Base-by-base conservation (phyloP, 2,329 filamentous ascomycete species). In the Trichophyton verrucosum region DNA sequence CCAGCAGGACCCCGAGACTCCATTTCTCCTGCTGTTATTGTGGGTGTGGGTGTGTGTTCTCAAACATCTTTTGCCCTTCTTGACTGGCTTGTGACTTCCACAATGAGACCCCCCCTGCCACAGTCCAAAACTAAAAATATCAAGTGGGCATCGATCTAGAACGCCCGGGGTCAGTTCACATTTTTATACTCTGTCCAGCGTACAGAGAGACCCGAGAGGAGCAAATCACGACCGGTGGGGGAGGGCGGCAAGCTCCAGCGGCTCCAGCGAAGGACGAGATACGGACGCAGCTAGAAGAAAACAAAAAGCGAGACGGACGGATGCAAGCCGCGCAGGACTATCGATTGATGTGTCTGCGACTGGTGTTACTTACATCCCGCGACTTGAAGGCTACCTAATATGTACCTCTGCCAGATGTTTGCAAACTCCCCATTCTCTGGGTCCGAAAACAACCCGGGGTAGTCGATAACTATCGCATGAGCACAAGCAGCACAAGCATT, bases 61-160 rank as follows among this genome's bases (percentile, higher is more conserved):
- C 20, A 24, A 20, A 22, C 42, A 24, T 47, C 20, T 24, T 47
- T 47, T 44, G 40, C 40, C 15, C 40, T 44, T 47, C n/a, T 22
- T 47, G 30, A 55, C 49, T 33, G 27, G 49, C 49, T 55, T 55
- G 49, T 55, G 49, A 55, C 49, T 55, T 55, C 49, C 33, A 13
- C 33, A 27, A 53, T 27, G 30, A n/a, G 24, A 15, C 49, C 49
- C 49, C 49, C 49, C 49, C 33, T 55, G 49, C 49, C 13, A 22
- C 49, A 55, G 30, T 27, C 30, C 13, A 36, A 55, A 55, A 55
- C 27, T 55, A 55, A 55, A 53, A 53, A 55, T 36, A 33, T 15
- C 27, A 36, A 17, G 49, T 55, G 49, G 49, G 36, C 36, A 55
- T 55, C 49, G 49, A 55, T 55, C 49, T 55, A 55, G 49, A 55